phyloP scores from a whole-genome alignment of 805 yeast genomes.

The Nakazawaea ambrosiae region DNA sequence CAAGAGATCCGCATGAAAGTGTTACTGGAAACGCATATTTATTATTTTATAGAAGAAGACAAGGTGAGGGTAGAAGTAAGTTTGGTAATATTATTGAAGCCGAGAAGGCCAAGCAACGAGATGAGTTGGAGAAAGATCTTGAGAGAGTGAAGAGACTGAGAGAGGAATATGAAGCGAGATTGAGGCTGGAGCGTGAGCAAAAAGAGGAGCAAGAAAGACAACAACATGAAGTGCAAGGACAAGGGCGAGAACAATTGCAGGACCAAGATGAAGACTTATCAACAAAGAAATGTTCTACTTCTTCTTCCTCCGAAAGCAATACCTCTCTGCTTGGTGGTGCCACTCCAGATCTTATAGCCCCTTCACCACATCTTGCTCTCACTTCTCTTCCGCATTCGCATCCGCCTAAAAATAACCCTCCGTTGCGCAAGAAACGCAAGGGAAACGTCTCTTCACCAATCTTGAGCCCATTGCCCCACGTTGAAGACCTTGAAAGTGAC shows the following conservation, averaged over 20 bases:
- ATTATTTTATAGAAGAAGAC: conserved; percentile 66
- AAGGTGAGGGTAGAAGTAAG: conserved; percentile 32
- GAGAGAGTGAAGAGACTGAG: conserved; percentile 21
- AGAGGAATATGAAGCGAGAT: conserved; percentile 13
- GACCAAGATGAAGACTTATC: background rate
- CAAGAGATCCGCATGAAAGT: conserved; percentile 51
- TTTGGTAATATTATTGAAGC: conserved; percentile 29
- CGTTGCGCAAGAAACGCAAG: conserved; percentile 9
- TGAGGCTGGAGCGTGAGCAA: background rate
- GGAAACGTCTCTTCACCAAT: conserved; percentile 9
- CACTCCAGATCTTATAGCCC: background rate
- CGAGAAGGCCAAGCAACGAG: conserved; percentile 18
- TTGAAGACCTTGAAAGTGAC: conserved; percentile 8
- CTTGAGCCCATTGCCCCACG: background rate
- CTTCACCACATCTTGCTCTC: background rate
- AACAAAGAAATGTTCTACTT: background rate
- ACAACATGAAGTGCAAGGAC: background rate
- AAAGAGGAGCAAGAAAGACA: too few relatives aligned
- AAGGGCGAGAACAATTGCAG: background rate
- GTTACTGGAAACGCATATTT: conserved; percentile 80
- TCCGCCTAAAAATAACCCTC: background rate
- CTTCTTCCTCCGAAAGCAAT: background rate
- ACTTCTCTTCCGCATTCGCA: background rate
- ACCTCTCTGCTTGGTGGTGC: too few relatives aligned
- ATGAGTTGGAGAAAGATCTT: conserved; percentile 19